Evolutionary conservation across 2,329 filamentous ascomycete species (phyloP), one percentile per base, ranked within the genome.

Genomic region (Beauveria rudraprayagi): DNA sequence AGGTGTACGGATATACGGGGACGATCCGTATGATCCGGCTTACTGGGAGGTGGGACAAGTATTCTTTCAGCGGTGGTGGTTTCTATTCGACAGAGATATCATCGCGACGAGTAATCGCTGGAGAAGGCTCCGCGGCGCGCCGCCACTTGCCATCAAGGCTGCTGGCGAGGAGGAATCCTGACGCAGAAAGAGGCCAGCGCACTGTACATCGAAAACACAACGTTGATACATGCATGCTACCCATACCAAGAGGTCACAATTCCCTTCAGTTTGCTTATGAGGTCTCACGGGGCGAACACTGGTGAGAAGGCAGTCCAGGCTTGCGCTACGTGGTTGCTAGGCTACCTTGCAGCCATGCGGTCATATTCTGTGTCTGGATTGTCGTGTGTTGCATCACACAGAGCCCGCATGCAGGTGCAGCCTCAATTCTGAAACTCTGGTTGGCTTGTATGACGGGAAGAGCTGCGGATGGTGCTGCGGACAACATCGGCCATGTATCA

Each of bases 1-100:
- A 64, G 83, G 83, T 1, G 66, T 80, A 56, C 68, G 78, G 14
- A 75, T 86, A 63, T 80, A 76, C 68, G 77, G 79, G 5, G 67
- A 70, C 0, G 79, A 83, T 63, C 78, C 80, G 22, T 80, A 78
- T 63, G 74, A 80, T 54, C 70, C 75, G 6, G 67, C 69, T 26
- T 74, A 73, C 34, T 86, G 83, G 82, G 83, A 86, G 68, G 75
- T 85, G 14, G 82, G 83, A 1, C 81, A 85, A 69, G 66, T 77
- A n/a, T 70, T 85, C 24, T 85, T 84, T 68, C 76, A 80, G 69
- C 75, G 78, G 46, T 86, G 83, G 83, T 86, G 82, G 82, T 85
- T 83, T 70, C 70, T 83, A 41, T 80, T 86, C 67, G 83, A 86
- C 66, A 68, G 74, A 9, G 72, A 73, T 11, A 76, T 85, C 17